Conservation (phyloP, 1,284 basidiomycete genomes). For the Tausonia pullulans region DNA sequence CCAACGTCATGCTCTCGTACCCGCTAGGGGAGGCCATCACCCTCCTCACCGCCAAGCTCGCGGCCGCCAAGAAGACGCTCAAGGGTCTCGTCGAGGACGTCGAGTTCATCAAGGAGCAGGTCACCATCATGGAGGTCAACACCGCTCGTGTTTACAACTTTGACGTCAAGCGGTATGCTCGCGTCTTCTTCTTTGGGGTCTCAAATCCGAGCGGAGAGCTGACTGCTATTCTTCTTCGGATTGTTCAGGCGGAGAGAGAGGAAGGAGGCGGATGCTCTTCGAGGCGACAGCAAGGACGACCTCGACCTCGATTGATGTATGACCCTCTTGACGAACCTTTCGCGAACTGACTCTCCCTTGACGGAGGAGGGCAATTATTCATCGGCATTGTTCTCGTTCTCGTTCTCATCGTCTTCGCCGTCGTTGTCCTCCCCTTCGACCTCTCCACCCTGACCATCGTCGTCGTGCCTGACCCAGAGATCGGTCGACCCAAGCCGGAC, state of each 20-base stretch:
- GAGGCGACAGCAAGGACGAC: background rate
- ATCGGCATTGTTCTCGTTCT: too few relatives aligned
- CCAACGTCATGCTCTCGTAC: slow-evolving; percentile 97
- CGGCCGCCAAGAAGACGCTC: slow-evolving; percentile 57
- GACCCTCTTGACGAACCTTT: background rate
- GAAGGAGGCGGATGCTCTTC: background rate
- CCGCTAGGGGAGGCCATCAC: slow-evolving; percentile 67
- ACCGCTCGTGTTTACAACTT: slow-evolving; percentile 86
- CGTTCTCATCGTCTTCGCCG: too few relatives aligned
- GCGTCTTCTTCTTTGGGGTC: background rate
- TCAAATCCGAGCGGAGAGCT: background rate
- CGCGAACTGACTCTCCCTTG: too few relatives aligned
- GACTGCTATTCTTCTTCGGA: background rate
- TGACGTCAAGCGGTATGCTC: slow-evolving; percentile 15
- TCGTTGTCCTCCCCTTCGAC: too few relatives aligned
- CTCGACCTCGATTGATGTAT: background rate
- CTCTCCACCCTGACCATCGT: too few relatives aligned
- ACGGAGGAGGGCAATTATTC: too few relatives aligned
- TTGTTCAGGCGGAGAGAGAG: slow-evolving; percentile 2
- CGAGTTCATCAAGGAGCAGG: slow-evolving; percentile 86
- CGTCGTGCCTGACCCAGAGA: too few relatives aligned
- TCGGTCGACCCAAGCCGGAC: too few relatives aligned
- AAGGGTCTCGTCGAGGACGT: slow-evolving; percentile 71
- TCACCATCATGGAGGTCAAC: slow-evolving; percentile 97
- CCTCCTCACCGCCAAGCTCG: slow-evolving; percentile 68